Percentiles rank a stretch among this genome's conserved stretches.
Conservation (phyloP, 805 yeast genomes). For the Schwanniomyces sp. region DNA sequence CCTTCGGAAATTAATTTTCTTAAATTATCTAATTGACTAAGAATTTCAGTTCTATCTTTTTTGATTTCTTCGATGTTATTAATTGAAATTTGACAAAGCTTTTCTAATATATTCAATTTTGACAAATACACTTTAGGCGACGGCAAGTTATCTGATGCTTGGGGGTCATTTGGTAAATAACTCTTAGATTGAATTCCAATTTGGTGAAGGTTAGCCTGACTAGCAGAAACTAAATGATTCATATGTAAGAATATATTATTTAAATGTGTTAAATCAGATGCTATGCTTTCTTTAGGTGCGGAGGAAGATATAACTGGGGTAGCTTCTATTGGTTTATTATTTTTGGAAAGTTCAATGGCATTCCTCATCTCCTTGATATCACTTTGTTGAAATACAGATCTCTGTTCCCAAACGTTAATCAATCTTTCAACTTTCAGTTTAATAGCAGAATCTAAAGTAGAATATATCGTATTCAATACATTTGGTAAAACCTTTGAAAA, state of each 20-base stretch:
- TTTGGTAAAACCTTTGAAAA: constrained; percentile 52
- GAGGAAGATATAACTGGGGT: not conserved
- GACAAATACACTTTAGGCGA: constrained; percentile 37
- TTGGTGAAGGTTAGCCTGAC: constrained; percentile 37
- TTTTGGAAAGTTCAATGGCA: constrained; percentile 20
- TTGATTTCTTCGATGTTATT: constrained; percentile 32
- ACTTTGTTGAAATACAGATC: constrained; percentile 40
- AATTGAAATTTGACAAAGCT: constrained; percentile 31
- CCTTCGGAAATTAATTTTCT: constrained; percentile 23
- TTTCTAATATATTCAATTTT: constrained; percentile 39
- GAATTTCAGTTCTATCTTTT: constrained; percentile 23
- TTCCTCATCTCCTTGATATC: constrained; percentile 28
- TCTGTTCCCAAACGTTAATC: constrained; percentile 57
- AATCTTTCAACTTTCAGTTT: constrained; percentile 51
- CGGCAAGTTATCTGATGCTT: constrained; percentile 36
- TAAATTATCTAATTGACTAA: constrained; percentile 24
- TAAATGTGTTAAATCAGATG: constrained; percentile 31
- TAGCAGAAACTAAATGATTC: constrained; percentile 22
- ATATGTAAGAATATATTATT: constrained; percentile 30
- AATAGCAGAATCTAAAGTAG: constrained; percentile 29
- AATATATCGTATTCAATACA: constrained; percentile 33
- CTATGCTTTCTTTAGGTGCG: constrained; percentile 10
- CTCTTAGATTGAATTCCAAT: constrained; percentile 36
- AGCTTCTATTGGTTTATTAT: constrained; percentile 7
- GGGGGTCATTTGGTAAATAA: constrained; percentile 35